Base-by-base conservation (phyloP, 176 grass and related monocot genomes). In the Hyparrhenia diplandra region DNA sequence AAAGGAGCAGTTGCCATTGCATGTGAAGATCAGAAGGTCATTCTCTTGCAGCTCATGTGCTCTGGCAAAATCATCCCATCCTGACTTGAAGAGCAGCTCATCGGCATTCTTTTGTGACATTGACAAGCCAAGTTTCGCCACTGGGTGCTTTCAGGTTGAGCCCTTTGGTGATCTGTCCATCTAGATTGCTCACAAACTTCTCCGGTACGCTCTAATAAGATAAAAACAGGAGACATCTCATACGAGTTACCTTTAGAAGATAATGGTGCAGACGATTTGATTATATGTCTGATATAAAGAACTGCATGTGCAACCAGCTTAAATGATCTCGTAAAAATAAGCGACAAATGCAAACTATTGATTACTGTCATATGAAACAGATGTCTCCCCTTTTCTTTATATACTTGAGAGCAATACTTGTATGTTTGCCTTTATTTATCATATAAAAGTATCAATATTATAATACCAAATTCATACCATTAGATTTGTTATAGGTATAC, bases 61-160 rank as follows among this genome's bases (percentile, higher is more conserved):
- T 71, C 43, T 87, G 60, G 71, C 84, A 52, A 94, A 94, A 30
- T 83, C 73, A 25, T 36, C 79, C 92, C 89, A 92, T 31, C 84
- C 84, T 10, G 76, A 77, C 21, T 2, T 66, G 45, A 91, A 66
- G 40, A 67, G 69, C 1, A 86, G 2, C 55, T 86, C 90, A 20
- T 61, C 30, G 0, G 62, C 67, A 35, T 78, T 82, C 81, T 75
- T n/a, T 89, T 6, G 29, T 21, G 14, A 76, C 32, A 34, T 32
- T n/a, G 13, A 87, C 20, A 2, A 6, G 60, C 92, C 89, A 94
- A 14, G 59, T 70, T 20, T 82, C 17, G 0, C 86, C 43, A 20
- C 76, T 87, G 4, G 76, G 76, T 39, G 64, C 49, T 84, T 84
- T 84, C 10, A 94, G 84, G 28, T 66, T 71, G 11, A 87, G 42